phyloP scores from a whole-genome alignment of 2,329 filamentous ascomycete species.

The Penicillium decumbens region DNA sequence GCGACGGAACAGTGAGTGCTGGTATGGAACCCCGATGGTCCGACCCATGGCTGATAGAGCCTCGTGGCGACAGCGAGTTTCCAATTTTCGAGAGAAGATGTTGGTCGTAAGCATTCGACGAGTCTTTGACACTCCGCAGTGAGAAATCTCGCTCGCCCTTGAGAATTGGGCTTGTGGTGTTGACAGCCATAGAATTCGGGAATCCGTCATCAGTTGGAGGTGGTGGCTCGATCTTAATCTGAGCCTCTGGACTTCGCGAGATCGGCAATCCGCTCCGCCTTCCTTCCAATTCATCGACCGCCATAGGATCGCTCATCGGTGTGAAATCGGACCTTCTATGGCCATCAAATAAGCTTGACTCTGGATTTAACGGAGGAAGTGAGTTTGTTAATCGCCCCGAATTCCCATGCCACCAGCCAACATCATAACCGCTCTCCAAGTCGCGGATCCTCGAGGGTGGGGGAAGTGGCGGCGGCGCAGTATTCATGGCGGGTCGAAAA shows the following conservation, averaged over 20 bases:
- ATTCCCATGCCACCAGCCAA: slow-evolving; percentile 61
- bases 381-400: slow-evolving; percentile 46
- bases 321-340: slow-evolving; percentile 37
- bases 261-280: slow-evolving; percentile 26
- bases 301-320: slow-evolving; percentile 35
- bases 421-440: slow-evolving; percentile 54
- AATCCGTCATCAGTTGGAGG: slow-evolving; percentile 32
- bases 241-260: slow-evolving; percentile 32
- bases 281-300: slow-evolving; percentile 35
- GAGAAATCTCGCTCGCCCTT: slow-evolving; percentile 59
- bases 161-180: slow-evolving; percentile 37
- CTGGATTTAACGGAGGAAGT: slow-evolving; percentile 45
- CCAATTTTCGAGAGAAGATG: slow-evolving; percentile 60
- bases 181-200: slow-evolving; percentile 30
- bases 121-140: slow-evolving; percentile 53
- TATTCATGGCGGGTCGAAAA: slow-evolving; percentile 45
- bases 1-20: slow-evolving; percentile 33
- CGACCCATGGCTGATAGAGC: slow-evolving; percentile 31
- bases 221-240: slow-evolving; percentile 36
- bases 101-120: slow-evolving; percentile 60
- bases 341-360: slow-evolving; percentile 49
- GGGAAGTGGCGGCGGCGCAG: slow-evolving; percentile 59
- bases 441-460: slow-evolving; percentile 60
- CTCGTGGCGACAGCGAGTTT: slow-evolving; percentile 53
- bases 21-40: slow-evolving; percentile 30